Conservation (phyloP, 1,284 basidiomycete species). For the Ustilago trichophora region DNA sequence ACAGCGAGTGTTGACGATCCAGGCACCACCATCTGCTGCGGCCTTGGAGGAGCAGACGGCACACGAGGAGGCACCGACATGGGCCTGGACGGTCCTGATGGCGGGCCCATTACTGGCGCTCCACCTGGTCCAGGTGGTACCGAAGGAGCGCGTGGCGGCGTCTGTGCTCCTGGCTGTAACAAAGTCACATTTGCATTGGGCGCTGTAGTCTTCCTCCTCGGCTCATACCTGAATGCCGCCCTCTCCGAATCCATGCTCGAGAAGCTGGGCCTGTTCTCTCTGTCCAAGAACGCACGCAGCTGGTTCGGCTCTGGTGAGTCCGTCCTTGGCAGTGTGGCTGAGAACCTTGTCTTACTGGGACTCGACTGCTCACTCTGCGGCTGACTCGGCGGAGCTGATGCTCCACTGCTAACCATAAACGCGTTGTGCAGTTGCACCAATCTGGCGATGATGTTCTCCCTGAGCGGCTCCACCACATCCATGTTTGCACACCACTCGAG, state of each 20-base stretch:
- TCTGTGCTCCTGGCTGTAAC: conserved; percentile 24
- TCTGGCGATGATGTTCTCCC: conserved; percentile 33
- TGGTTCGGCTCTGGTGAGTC: conserved; percentile 34
- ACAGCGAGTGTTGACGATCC: background rate
- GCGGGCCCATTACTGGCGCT: conserved; percentile 32
- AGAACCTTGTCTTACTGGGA: conserved; percentile 9
- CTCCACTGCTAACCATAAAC: conserved; percentile 1
- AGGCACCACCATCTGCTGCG: conserved; percentile 23
- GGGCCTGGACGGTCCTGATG: conserved; percentile 27
- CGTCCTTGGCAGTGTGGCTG: conserved; percentile 8
- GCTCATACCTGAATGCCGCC: conserved; percentile 23
- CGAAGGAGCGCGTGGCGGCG: conserved; percentile 36
- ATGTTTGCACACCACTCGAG: conserved; percentile 49
- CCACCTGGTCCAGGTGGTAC: conserved; percentile 20
- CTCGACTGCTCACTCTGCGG: conserved; percentile 19
- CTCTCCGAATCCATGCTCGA: conserved; percentile 26
- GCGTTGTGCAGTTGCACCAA: conserved; percentile 35
- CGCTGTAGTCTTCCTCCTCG: conserved; percentile 30
- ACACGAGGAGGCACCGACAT: conserved; percentile 45
- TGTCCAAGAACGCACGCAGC: conserved; percentile 16
- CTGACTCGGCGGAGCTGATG: conserved; percentile 1
- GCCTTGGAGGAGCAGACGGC: conserved; percentile 27
- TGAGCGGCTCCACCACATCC: conserved; percentile 42
- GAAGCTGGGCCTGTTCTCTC: conserved; percentile 26
- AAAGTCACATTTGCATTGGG: background rate